Base-by-base conservation (phyloP, 2,329 filamentous ascomycete species). In the Davidsoniella eucalypti region DNA sequence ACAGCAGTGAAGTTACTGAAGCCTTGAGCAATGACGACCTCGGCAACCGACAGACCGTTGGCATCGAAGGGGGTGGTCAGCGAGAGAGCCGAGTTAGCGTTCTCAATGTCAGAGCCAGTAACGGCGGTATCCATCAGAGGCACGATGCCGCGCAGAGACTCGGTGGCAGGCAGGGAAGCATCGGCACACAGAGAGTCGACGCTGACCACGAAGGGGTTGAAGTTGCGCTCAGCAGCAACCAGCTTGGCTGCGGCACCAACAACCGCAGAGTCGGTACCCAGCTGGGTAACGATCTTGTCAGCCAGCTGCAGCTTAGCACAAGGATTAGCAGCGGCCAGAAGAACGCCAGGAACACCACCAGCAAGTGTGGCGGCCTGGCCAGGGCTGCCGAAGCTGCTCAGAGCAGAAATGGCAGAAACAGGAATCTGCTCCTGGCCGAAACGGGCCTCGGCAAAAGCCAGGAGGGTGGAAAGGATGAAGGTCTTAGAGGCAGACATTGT, bases 121-220 rank as follows among this genome's bases (percentile, higher is more conserved):
- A 83, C 77, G 54, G 65, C 73, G 2, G 81, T 80, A 61, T 84
- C 81, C 54, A 84, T 72, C 14, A 80, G 68, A 23, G 80, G 80
- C 3, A 82, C 69, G 51, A 85, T 78, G 54, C 81, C 81, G 41
- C 80, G 70, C 29, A 84, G 74, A 50, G 69, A 69, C 21, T 64
- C 63, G 6, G 75, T 82, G 29, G 68, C 72, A 9, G 81, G 81
- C 2, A 85, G 72, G 23, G 69, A 65, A 2, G 78, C 65, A 55
- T 84, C 77, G 37, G 67, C 71, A 64, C 81, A 84, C 60, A 85
- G 73, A 54, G 70, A 75, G 16, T 76, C 78, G 33, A 76, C 69
- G 58, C 66, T 66, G 54, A 73, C 71, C 51, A 64, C 73, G 56
- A 78, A 82, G 47, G 77, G 78, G 67, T 84, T 84, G 67, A 82